Evolutionary conservation across 1,139 yeast species (phyloP).

Genomic region (Hyphopichia pseudoburtonii): DNA sequence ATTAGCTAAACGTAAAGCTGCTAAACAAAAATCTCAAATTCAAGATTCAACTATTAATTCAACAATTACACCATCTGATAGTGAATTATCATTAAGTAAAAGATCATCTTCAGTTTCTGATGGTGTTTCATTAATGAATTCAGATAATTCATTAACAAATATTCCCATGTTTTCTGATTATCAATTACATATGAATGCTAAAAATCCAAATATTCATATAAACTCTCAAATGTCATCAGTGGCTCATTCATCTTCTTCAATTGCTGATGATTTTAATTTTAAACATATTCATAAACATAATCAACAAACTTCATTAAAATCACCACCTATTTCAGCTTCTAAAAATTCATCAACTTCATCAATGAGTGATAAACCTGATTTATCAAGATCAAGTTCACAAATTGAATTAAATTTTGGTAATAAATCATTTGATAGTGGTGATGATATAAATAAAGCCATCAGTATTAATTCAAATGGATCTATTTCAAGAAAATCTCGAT

Average conservation of each 20-base stretch:
- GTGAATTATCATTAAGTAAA: constrained; percentile 21
- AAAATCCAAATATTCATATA: constrained; percentile 22
- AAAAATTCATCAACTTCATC: neutral
- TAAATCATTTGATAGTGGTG: neutral
- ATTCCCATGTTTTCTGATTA: constrained; percentile 57
- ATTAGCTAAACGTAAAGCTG: constrained; percentile 21
- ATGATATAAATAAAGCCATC: neutral
- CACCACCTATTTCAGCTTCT: neutral
- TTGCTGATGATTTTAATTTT: constrained; percentile 28
- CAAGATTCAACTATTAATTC: constrained; percentile 5
- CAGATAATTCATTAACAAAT: constrained; percentile 54
- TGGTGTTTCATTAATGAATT: constrained; percentile 53
- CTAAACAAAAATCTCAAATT: constrained; percentile 7
- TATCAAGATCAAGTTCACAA: constrained; percentile 28
- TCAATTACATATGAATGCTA: constrained; percentile 36
- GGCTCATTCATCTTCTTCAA: constrained; percentile 25
- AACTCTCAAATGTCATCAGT: constrained; percentile 24
- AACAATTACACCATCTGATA: constrained; percentile 13
- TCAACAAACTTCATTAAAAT: neutral
- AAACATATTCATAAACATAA: constrained; percentile 1
- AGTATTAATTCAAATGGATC: constrained; percentile 5
- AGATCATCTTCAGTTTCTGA: constrained; percentile 45
- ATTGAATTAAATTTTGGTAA: constrained; percentile 39
- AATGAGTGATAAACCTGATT: constrained; percentile 10
- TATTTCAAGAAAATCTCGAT: constrained; percentile 11